Evolutionary conservation across 148 eudicot genomes (phyloP).

Genomic region (Rhododendron simsii): DNA sequence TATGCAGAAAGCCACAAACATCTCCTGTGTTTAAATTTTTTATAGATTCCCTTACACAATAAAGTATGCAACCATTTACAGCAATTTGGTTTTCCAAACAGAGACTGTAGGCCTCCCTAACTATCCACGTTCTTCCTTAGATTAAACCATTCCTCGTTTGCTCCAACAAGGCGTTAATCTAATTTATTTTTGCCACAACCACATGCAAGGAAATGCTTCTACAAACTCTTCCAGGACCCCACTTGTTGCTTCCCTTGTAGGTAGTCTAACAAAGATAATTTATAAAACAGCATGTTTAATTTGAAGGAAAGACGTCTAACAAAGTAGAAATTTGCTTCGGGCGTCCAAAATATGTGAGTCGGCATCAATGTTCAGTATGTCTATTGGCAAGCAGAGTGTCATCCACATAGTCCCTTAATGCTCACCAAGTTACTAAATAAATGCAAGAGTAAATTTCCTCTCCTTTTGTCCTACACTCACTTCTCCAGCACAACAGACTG

Average conservation of each 20-base stretch:
- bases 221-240: neutral
- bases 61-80: neutral
- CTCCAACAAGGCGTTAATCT: neutral
- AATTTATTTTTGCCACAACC: neutral
- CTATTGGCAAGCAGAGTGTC: neutral
- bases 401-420: neutral
- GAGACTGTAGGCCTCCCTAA: neutral
- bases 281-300: neutral
- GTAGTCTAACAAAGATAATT: neutral
- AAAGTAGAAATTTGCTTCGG: neutral
- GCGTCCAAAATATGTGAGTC: neutral
- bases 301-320: neutral
- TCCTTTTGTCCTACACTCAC: neutral
- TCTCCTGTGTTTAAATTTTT: neutral
- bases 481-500: neutral
- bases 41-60: neutral
- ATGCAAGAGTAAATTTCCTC: neutral
- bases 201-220: neutral
- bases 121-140: neutral
- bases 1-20: neutral
- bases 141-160: neutral
- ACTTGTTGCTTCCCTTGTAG: neutral
- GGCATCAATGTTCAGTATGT: neutral
- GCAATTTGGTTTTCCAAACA: no score
- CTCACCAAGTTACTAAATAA: neutral